Evolutionary conservation across 148 eudicot species (phyloP).

Genomic region (Chenopodium suecicum): DNA sequence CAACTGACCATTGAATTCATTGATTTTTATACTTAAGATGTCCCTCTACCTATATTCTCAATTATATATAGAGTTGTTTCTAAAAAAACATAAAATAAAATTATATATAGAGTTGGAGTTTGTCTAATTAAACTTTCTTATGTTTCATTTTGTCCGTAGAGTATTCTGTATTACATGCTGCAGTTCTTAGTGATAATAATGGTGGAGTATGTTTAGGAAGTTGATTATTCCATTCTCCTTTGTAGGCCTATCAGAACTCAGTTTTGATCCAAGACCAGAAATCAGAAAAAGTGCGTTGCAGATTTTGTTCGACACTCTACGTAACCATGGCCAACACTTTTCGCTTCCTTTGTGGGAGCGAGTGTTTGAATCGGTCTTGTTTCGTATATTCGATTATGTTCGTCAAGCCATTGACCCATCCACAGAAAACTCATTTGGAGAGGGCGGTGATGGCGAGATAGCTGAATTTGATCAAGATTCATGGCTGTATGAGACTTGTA

Average conservation of each 20-base stretch:
- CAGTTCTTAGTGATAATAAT: background rate
- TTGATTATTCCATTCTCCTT: constrained; percentile 11
- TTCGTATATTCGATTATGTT: constrained; percentile 95
- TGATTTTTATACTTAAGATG: too few relatives aligned
- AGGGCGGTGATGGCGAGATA: constrained; percentile 41
- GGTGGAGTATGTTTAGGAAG: background rate
- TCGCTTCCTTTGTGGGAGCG: constrained; percentile 92
- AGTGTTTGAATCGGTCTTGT: constrained; percentile 91
- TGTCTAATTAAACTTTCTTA: background rate
- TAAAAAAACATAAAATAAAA: background rate
- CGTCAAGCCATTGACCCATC: constrained; percentile 89
- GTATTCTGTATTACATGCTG: background rate
- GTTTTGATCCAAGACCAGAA: constrained; percentile 98
- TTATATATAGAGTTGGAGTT: background rate
- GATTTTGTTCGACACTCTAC: constrained; percentile 84
- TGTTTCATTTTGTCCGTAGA: background rate
- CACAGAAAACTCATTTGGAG: constrained; percentile 48
- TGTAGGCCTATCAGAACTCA: constrained; percentile 91
- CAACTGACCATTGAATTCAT: too few relatives aligned
- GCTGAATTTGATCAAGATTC: constrained; percentile 89
- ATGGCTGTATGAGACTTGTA: constrained; percentile 99
- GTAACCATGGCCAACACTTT: constrained; percentile 91
- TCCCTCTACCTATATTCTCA: background rate
- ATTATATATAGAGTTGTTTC: background rate
- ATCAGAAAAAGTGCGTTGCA: constrained; percentile 89